Percentiles rank a stretch among this genome's conserved stretches.
phyloP scores from a whole-genome alignment of 768 basidiomycete genomes.

The Mycena chlorophos region DNA sequence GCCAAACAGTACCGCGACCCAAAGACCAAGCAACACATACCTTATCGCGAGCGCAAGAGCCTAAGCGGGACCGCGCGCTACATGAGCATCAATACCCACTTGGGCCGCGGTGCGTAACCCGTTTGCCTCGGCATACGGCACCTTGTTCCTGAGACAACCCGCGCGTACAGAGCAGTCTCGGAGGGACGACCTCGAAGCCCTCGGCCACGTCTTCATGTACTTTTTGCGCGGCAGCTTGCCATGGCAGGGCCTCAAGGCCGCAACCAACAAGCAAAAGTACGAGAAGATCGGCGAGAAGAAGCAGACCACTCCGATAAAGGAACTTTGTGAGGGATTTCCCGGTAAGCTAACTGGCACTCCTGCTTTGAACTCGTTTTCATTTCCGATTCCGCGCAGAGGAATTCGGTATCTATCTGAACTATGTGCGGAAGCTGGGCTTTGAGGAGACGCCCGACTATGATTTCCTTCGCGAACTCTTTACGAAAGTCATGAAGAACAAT shows the following conservation, averaged over 20 bases:
- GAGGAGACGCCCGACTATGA: slow-evolving; percentile 99
- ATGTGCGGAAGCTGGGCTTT: slow-evolving; percentile 97
- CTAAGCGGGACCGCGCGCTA: slow-evolving; percentile 96
- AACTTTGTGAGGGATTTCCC: slow-evolving; percentile 93
- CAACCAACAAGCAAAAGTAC: slow-evolving; percentile 99
- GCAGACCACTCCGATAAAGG: slow-evolving; percentile 96
- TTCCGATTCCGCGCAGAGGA: slow-evolving; percentile 72
- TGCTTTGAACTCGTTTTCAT: slow-evolving; percentile 2
- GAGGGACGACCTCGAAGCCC: slow-evolving; percentile 96
- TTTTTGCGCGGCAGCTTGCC: slow-evolving; percentile 95
- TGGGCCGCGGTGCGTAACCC: slow-evolving; percentile 87
- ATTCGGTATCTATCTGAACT: slow-evolving; percentile 97
- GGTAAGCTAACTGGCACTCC: slow-evolving; percentile 47
- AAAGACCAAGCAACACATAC: slow-evolving; percentile 99
- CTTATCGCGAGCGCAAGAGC: slow-evolving; percentile 97
- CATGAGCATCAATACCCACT: slow-evolving; percentile 99
- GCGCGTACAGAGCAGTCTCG: slow-evolving; percentile 73
- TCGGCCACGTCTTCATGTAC: slow-evolving; percentile 99
- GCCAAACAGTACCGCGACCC: slow-evolving; percentile 99
- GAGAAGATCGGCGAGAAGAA: slow-evolving; percentile 99
- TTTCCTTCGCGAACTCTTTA: slow-evolving; percentile 92
- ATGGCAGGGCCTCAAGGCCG: slow-evolving; percentile 99
- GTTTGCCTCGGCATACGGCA: no score
- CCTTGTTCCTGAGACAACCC: slow-evolving; percentile 5
- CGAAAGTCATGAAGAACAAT: slow-evolving; percentile 89